Conservation (phyloP, 2,329 filamentous ascomycete species). For the Fusarium longipes region DNA sequence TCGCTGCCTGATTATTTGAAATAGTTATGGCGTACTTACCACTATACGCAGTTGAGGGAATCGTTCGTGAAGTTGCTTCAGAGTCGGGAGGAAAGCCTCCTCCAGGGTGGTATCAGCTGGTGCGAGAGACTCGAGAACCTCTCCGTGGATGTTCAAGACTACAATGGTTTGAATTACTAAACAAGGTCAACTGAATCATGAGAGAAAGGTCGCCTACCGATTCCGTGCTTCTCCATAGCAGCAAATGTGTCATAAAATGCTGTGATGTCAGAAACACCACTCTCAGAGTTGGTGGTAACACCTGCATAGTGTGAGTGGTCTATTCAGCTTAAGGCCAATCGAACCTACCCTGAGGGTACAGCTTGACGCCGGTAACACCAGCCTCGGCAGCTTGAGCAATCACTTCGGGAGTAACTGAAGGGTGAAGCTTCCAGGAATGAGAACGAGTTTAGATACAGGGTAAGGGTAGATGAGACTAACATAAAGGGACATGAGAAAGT, state of each 20-base stretch:
- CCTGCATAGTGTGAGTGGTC: conserved; percentile 51
- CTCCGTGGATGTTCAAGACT: conserved; percentile 93
- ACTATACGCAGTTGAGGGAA: conserved; percentile 80
- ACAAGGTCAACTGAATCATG: not conserved
- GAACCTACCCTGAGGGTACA: conserved; percentile 66
- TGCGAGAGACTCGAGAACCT: conserved; percentile 68
- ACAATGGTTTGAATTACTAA: not conserved
- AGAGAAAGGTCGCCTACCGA: conserved; percentile 52
- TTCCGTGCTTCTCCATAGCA: conserved; percentile 86
- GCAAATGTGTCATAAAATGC: conserved; percentile 82
- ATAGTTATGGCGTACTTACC: conserved; percentile 25
- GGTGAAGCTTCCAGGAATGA: conserved; percentile 58
- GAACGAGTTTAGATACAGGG: not conserved
- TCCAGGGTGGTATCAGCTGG: conserved; percentile 60
- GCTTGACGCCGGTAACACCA: conserved; percentile 78
- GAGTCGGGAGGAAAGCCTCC: conserved; percentile 79
- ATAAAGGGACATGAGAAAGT: conserved; percentile 80
- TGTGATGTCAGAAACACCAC: conserved; percentile 76
- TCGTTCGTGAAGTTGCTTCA: conserved; percentile 75
- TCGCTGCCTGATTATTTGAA: not conserved
- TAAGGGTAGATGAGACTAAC: conserved; percentile 46
- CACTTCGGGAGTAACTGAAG: conserved; percentile 72
- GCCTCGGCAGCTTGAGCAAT: conserved; percentile 79
- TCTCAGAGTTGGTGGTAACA: conserved; percentile 73
- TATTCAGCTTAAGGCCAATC: not conserved